Base-by-base conservation (phyloP, 2,329 filamentous ascomycete species). In the Trichoderma arundinaceum region DNA sequence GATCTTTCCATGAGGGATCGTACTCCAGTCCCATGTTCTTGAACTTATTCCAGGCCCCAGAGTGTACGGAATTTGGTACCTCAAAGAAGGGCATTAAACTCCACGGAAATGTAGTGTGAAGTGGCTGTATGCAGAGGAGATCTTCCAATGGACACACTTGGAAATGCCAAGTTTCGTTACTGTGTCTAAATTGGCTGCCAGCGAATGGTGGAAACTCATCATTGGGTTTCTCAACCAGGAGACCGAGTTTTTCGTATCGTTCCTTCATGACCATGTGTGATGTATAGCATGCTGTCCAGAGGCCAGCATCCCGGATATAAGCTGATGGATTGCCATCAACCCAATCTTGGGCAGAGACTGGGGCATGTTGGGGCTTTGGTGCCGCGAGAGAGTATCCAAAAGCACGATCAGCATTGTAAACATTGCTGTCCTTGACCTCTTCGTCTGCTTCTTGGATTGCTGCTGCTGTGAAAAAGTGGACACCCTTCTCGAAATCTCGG, bases 251-350 rank as follows among this genome's bases (percentile, higher is more conserved):
- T 10, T 13, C 6, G 17, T 64, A 67, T 17, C 41, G 61, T n/a
- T 43, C 41, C 41, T 35, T 44, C 39, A 68, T 67, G 46, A 67
- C 35, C 15, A n/a, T 6, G 3, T 57, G 57, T 6, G 65, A 65
- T 52, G 65, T 62, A 15, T 9, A 5, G 38, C 65, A 66, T 9
- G 57, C 62, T 10, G 32, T 68, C 65, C 67, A 68, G 39, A 67
- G 65, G 5, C 44, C 62, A 28, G 28, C 57, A 32, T 68, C 67
- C 48, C 19, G 51, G 5, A 67, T 43, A 10, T 65, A 68, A 13
- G 67, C 57, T 7, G 67, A 68, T 15, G 28, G 35, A n/a, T 67
- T 66, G 44, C 57, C 66, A 19, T 6, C n/a, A 12, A 54, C 12
- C 61, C 43, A 33, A 13, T 32, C 5, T 17, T 22, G 13, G 12